Evolutionary conservation across 1,139 yeast genomes (phyloP).

Genomic region (Yamadazyma diospyri): DNA sequence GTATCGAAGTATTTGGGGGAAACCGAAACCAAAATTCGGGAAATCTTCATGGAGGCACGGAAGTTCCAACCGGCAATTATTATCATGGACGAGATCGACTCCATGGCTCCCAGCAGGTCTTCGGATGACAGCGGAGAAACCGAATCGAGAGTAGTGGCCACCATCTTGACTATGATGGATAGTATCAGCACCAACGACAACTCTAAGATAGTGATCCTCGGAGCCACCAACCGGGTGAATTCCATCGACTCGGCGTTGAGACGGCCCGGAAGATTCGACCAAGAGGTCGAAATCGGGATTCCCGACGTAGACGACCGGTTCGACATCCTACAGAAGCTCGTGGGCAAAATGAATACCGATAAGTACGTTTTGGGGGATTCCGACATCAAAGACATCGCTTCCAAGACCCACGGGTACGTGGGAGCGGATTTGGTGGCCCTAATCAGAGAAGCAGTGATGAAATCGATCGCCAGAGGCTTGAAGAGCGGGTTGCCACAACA

Average conservation of each 20-base stretch:
- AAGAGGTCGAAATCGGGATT: slow-evolving; percentile 75
- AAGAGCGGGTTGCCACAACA: slow-evolving; percentile 18
- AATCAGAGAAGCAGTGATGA: slow-evolving; percentile 85
- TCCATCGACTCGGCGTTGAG: slow-evolving; percentile 59
- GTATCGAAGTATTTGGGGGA: slow-evolving; percentile 92
- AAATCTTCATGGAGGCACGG: slow-evolving; percentile 79
- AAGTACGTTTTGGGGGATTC: slow-evolving; percentile 54
- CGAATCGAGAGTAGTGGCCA: slow-evolving; percentile 86
- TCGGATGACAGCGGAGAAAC: slow-evolving; percentile 87
- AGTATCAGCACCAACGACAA: slow-evolving; percentile 77
- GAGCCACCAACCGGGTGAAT: slow-evolving; percentile 78
- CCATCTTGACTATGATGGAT: slow-evolving; percentile 84
- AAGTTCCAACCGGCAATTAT: slow-evolving; percentile 82
- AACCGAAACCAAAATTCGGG: slow-evolving; percentile 79
- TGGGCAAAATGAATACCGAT: slow-evolving; percentile 51
- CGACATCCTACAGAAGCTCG: slow-evolving; percentile 61
- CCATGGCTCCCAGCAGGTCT: slow-evolving; percentile 78
- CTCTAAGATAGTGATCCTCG: slow-evolving; percentile 73
- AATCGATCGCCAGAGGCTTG: slow-evolving; percentile 65
- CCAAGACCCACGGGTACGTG: slow-evolving; percentile 56
- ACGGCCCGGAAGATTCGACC: slow-evolving; percentile 80
- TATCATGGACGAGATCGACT: slow-evolving; percentile 89
- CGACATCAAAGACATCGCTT: slow-evolving; percentile 58
- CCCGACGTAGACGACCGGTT: slow-evolving; percentile 68
- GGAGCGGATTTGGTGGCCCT: slow-evolving; percentile 90